Conservation (phyloP, 768 basidiomycete species). For the Suillus subaureus region DNA sequence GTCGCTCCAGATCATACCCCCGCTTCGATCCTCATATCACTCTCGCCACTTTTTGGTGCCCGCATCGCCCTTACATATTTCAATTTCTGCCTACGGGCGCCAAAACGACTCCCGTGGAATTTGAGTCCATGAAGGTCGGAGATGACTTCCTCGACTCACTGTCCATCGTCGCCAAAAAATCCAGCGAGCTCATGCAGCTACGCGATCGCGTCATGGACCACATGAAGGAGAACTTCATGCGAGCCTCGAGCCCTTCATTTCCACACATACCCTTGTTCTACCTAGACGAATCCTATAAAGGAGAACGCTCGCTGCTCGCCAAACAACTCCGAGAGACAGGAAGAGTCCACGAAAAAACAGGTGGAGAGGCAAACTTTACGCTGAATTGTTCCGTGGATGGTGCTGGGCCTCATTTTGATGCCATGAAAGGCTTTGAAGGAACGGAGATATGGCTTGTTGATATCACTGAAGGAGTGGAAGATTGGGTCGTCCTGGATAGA, state of each 20-base stretch:
- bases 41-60: neutral
- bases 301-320: neutral
- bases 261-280: conserved; percentile 2
- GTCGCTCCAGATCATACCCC: conserved; percentile 1
- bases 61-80: neutral
- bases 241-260: neutral
- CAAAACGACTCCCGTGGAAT: neutral
- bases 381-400: conserved; percentile 2
- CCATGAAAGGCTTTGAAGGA: neutral
- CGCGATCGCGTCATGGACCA: neutral
- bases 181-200: neutral
- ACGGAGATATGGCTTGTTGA: conserved; percentile 2
- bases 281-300: neutral
- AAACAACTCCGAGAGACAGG: neutral
- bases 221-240: neutral
- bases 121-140: conserved; percentile 5
- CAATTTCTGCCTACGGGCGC: neutral
- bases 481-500: neutral
- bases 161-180: neutral
- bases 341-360: neutral
- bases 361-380: neutral
- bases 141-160: neutral
- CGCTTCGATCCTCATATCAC: conserved; percentile 1
- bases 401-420: neutral
- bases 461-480: neutral